Conservation (phyloP, 2,329 filamentous ascomycete genomes). For the Fusarium sp. region DNA sequence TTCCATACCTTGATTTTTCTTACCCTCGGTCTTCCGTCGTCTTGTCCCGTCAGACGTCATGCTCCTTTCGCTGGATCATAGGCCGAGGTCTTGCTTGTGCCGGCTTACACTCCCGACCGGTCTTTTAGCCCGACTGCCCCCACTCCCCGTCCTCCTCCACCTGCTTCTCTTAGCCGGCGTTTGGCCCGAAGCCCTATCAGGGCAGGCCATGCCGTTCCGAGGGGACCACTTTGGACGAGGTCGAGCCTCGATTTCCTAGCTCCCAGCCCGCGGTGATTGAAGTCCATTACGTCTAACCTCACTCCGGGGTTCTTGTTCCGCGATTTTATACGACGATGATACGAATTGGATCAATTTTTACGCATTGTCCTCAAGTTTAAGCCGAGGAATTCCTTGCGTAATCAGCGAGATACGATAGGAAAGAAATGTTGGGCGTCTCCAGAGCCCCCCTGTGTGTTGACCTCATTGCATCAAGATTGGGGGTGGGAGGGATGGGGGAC, state of each 20-base stretch:
- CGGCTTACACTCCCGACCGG: conserved; percentile 28
- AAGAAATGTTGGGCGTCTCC: background rate
- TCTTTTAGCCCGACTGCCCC: conserved; percentile 11
- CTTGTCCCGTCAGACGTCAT: conserved; percentile 26
- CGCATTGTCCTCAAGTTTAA: conserved; percentile 5
- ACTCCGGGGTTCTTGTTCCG: conserved; percentile 35
- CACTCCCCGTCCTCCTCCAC: conserved; percentile 5
- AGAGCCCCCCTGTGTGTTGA: background rate
- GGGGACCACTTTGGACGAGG: conserved; percentile 8
- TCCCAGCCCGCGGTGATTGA: conserved; percentile 40
- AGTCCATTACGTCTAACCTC: conserved; percentile 37
- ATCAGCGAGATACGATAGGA: conserved; percentile 13
- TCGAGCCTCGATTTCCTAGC: background rate
- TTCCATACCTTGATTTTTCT: background rate
- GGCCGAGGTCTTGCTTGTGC: conserved; percentile 42
- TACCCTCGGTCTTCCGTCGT: conserved; percentile 12
- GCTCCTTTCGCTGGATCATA: conserved; percentile 28
- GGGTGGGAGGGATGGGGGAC: background rate
- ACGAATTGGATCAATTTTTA: conserved; percentile 13
- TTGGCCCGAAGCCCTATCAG: conserved; percentile 33
- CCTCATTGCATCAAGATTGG: background rate
- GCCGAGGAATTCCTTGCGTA: conserved; percentile 27
- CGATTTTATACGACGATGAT: conserved; percentile 26
- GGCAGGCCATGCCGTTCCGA: conserved; percentile 11
- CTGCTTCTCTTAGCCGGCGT: conserved; percentile 33